Conservation (phyloP, 2,329 filamentous ascomycete genomes). For the Berkeleyomyces rouxiae region DNA sequence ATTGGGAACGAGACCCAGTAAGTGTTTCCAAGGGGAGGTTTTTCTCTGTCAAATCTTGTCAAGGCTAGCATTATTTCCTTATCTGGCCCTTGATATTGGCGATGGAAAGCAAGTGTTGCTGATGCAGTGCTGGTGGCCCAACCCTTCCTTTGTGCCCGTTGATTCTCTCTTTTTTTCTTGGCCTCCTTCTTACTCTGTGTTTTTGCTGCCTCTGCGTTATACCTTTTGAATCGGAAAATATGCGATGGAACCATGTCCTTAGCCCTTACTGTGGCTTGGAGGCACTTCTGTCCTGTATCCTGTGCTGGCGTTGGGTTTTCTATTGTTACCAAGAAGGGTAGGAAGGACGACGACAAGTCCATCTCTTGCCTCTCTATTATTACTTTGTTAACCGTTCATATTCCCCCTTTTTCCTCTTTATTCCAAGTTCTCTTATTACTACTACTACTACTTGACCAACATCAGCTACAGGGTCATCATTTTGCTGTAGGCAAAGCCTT, state of each 20-base stretch:
- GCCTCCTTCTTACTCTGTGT: constrained; percentile 8
- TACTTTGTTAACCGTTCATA: constrained; percentile 14
- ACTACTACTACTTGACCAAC: not conserved
- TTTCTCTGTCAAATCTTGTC: not conserved
- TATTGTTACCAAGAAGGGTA: constrained; percentile 10
- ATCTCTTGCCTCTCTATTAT: constrained; percentile 10
- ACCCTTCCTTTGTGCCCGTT: not conserved
- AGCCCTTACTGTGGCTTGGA: constrained; percentile 9
- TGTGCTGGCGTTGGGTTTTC: constrained; percentile 14
- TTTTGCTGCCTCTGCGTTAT: constrained; percentile 12
- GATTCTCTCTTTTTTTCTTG: constrained; percentile 5
- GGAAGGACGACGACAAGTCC: constrained; percentile 8
- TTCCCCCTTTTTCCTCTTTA: constrained; percentile 10
- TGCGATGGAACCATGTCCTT: constrained; percentile 6
- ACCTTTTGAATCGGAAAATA: constrained; percentile 13
- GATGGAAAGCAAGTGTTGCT: constrained; percentile 19
- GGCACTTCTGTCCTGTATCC: constrained; percentile 7
- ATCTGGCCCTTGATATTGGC: not conserved
- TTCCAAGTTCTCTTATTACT: not conserved
- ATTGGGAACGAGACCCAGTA: constrained; percentile 31
- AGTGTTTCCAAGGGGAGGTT: not conserved
- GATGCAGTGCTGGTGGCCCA: constrained; percentile 29
- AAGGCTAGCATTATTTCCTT: not conserved
- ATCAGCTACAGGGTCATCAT: constrained; percentile 16
- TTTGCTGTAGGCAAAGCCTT: constrained; percentile 17